Percentiles rank a stretch among this genome's conserved stretches.
Conservation (phyloP, 495 filamentous ascomycete genomes). For the Xylaria acuta region DNA sequence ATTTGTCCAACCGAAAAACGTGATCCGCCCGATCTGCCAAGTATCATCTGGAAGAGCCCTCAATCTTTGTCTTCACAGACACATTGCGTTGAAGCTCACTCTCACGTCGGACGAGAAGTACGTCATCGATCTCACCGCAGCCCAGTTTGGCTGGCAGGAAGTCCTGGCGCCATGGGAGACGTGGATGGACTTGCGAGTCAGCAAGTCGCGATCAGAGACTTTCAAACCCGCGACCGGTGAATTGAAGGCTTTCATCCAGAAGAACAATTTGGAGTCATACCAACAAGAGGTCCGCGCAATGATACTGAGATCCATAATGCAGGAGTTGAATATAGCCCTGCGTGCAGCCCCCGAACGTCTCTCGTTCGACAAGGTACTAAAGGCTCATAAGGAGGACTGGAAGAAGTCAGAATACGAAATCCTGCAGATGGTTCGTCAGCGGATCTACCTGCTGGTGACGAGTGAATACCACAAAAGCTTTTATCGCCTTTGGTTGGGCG, state of each 20-base stretch:
- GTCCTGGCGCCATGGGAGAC: slow-evolving; percentile 11
- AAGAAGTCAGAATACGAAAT: not conserved
- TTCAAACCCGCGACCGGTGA: not conserved
- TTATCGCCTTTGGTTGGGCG: slow-evolving; percentile 5
- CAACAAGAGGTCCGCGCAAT: not conserved
- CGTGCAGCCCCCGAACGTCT: not conserved
- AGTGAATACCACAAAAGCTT: not conserved
- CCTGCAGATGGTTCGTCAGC: not conserved
- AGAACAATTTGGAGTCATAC: not conserved
- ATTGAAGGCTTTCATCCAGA: not conserved
- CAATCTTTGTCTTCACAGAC: slow-evolving; percentile 11
- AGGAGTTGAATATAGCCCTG: not conserved
- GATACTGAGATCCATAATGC: not conserved
- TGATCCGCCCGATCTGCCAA: slow-evolving; percentile 13
- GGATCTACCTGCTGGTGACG: not conserved
- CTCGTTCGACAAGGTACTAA: not conserved
- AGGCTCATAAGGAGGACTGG: not conserved
- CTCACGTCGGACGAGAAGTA: slow-evolving; percentile 10
- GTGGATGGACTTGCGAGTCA: slow-evolving; percentile 2
- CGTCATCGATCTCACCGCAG: slow-evolving; percentile 16
- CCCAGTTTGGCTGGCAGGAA: slow-evolving; percentile 22
- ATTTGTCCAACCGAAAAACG: slow-evolving; percentile 6
- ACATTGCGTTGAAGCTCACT: slow-evolving; percentile 2
- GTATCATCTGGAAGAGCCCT: slow-evolving; percentile 1
- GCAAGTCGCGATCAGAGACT: not conserved